A percentile compares a stretch with the other conserved stretches of the same genome.
Evolutionary conservation across 345 rosid species (phyloP).

Genomic region (Carallia pectinifolia): DNA sequence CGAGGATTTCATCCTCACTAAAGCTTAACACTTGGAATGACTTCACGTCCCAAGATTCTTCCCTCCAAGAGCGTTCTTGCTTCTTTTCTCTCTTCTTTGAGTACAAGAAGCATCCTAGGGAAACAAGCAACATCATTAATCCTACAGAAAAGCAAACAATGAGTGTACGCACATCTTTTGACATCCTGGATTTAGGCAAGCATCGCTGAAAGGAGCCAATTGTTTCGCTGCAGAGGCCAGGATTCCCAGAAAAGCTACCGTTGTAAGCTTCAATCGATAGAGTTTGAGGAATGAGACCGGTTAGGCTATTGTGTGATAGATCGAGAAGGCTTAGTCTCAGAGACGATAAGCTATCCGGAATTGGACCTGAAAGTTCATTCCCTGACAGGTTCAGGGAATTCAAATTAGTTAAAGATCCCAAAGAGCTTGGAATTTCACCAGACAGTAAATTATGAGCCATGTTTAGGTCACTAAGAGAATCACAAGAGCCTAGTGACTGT

Average conservation of each 20-base stretch:
- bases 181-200: conserved; percentile 37
- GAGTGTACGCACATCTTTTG: conserved; percentile 41
- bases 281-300: conserved; percentile 65
- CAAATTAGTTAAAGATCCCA: conserved; percentile 64
- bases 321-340: conserved; percentile 80
- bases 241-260: conserved; percentile 73
- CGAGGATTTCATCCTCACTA: conserved; percentile 74
- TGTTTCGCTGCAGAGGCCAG: conserved; percentile 63
- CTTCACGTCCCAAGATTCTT: conserved; percentile 78
- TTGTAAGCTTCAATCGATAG: conserved; percentile 66
- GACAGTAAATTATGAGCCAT: conserved; percentile 67
- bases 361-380: conserved; percentile 61
- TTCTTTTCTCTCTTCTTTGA: conserved; percentile 54
- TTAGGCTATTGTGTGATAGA: conserved; percentile 59
- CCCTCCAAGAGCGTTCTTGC: conserved; percentile 49
- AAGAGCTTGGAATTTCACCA: conserved; percentile 58
- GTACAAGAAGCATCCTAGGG: conserved; percentile 51
- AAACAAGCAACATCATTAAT: conserved; percentile 41
- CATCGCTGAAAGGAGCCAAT: conserved; percentile 54
- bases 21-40: conserved; percentile 68
- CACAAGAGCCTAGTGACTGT: conserved; percentile 55
- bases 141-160: conserved; percentile 53
- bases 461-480: conserved; percentile 55
- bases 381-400: conserved; percentile 70
- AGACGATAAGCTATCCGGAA: conserved; percentile 65